These are phyloP conservation scores for Dendrobium nobile DNA, from an alignment of 106 monocot species.

Conservation along the genomic window DNA sequence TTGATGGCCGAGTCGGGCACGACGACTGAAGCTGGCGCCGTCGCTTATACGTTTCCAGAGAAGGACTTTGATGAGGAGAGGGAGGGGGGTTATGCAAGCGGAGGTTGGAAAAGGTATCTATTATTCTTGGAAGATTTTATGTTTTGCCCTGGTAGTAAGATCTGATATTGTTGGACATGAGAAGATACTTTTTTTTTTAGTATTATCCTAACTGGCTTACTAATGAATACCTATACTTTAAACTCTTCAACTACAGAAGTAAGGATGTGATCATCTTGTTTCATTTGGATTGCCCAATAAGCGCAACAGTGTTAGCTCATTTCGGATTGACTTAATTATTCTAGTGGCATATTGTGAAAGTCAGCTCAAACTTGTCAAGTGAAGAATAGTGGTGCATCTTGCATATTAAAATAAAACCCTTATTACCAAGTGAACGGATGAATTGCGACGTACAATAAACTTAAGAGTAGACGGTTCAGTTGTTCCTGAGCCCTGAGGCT, in stretches of 20 bases:
- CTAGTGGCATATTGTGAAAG: background rate
- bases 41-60: background rate
- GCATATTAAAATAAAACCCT: background rate
- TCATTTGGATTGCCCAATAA: background rate
- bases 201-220: background rate
- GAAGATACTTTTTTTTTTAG: background rate
- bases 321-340: background rate
- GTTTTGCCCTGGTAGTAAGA: background rate
- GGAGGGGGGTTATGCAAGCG: slow-evolving; percentile 7
- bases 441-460: background rate
- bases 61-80: slow-evolving; percentile 2
- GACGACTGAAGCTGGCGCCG: background rate
- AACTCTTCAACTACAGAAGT: background rate
- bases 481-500: background rate
- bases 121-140: background rate
- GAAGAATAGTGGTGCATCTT: background rate
- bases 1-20: slow-evolving; percentile 1
- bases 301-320: background rate
- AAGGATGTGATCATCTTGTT: background rate
- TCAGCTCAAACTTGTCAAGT: background rate
- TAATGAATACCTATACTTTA: background rate
- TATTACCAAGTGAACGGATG: background rate
- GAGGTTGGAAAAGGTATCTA: slow-evolving; percentile 10
- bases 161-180: background rate
- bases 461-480: background rate